Conservation (phyloP, 2,329 filamentous ascomycete genomes). For the Colletotrichum sp. region DNA sequence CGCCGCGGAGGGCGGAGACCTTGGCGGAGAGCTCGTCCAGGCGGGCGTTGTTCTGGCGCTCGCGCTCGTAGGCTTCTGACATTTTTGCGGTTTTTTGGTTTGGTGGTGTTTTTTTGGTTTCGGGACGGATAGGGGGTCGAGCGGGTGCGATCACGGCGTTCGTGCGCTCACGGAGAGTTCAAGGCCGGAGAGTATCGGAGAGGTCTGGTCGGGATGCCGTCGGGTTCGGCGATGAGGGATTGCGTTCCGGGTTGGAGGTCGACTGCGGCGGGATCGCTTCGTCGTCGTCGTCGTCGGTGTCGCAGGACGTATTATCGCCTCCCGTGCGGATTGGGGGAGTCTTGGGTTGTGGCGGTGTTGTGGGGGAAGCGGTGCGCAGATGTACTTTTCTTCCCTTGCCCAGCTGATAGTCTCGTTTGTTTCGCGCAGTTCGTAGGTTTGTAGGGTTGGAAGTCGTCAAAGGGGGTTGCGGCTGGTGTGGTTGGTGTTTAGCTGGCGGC, state of each 20-base stretch:
- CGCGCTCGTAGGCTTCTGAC: slow-evolving; percentile 80
- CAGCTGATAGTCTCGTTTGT: background rate
- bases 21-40: slow-evolving; percentile 91
- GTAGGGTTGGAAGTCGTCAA: background rate
- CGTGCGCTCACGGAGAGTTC: background rate
- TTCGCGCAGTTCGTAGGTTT: background rate
- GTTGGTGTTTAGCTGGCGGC: slow-evolving; percentile 1
- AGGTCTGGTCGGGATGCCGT: background rate
- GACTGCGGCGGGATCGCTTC: background rate
- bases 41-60: slow-evolving; percentile 92
- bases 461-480: background rate
- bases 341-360: background rate
- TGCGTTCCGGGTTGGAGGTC: background rate
- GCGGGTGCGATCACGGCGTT: background rate
- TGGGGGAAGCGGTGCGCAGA: background rate
- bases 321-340: background rate
- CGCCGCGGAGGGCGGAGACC: slow-evolving; percentile 88
- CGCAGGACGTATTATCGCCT: background rate
- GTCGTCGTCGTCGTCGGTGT: background rate
- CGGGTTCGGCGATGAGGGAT: background rate
- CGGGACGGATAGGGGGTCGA: background rate
- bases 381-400: background rate
- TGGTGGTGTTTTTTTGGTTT: background rate
- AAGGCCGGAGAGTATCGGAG: background rate
- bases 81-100: slow-evolving; percentile 45